These are phyloP conservation scores for Pleurozium schreberi DNA, from an alignment of 225 moss, liverwort and hornwort genomes.

Conservation along the genomic window DNA sequence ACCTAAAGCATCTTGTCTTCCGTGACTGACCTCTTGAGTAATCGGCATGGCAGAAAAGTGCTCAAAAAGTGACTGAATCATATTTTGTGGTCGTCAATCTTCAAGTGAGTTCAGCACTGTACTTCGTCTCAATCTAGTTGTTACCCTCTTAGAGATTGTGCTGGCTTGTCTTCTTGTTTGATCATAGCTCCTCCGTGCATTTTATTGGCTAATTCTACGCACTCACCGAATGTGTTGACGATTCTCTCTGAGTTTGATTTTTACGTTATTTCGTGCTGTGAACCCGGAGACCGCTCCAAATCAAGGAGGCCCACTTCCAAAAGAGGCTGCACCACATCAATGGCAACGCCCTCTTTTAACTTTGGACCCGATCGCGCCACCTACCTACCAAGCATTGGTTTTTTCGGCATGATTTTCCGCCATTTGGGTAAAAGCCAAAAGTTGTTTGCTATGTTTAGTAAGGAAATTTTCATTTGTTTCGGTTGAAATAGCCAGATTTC, in stretches of 20 bases:
- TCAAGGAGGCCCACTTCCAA: background rate
- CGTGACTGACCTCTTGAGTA: background rate
- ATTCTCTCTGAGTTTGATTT: background rate
- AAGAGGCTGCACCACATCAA: background rate
- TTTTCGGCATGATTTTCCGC: background rate
- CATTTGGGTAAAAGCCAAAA: background rate
- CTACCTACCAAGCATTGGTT: background rate
- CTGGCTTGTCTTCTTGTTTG: background rate
- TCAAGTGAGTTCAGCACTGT: constrained; percentile 45
- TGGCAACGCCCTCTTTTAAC: background rate
- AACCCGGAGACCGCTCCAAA: background rate
- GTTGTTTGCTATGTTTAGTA: background rate
- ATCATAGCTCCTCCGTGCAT: background rate
- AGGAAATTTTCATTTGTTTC: background rate
- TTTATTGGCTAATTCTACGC: background rate
- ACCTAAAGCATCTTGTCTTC: background rate
- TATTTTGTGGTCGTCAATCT: constrained; percentile 85
- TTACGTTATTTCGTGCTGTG: background rate
- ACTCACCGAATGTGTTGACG: background rate
- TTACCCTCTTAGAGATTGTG: background rate
- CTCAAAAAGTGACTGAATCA: constrained; percentile 39
- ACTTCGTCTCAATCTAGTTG: background rate
- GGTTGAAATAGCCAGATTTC: background rate
- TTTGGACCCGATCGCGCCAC: background rate
- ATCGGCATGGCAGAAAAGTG: constrained; percentile 18